Conservation (phyloP, 345 rosid genomes). For the Brassica cretica region DNA sequence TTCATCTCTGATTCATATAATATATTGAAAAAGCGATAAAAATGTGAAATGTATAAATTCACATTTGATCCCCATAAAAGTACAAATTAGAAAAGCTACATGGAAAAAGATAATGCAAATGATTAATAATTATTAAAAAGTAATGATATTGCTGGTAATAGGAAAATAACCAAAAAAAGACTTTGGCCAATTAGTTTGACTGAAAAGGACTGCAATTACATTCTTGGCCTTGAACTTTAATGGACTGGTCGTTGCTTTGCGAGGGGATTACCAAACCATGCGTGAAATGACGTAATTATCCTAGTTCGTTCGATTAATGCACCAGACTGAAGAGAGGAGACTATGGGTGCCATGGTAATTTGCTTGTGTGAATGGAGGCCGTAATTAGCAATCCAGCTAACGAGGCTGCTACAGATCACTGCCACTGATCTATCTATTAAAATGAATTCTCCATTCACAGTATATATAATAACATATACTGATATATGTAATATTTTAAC, state of each 20-base stretch:
- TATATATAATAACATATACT: too few species aligned
- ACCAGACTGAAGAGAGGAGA: not conserved
- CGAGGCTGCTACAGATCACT: conserved; percentile 36
- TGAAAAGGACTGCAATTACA: not conserved
- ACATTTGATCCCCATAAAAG: not conserved
- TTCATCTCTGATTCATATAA: not conserved
- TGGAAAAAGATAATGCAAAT: conserved; percentile 12
- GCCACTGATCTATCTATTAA: conserved; percentile 20
- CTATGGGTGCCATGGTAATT: conserved; percentile 18
- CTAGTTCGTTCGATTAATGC: not conserved
- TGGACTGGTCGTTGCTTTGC: not conserved
- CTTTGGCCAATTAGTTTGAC: conserved; percentile 30
- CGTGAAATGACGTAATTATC: not conserved
- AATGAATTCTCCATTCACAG: conserved; percentile 19
- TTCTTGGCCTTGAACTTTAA: not conserved
- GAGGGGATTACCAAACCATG: not conserved
- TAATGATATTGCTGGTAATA: conserved; percentile 29
- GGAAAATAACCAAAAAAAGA: not conserved
- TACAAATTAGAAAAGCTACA: not conserved
- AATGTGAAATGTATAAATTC: not conserved
- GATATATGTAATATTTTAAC: not conserved
- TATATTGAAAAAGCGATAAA: not conserved
- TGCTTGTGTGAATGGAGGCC: not conserved
- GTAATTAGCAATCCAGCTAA: conserved; percentile 5
- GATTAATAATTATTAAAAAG: conserved; percentile 32